Evolutionary conservation across 192 early-diverging fungal species (phyloP), one percentile per base, ranked within the genome.

Genomic region (Rhizophlyctis rosea): DNA sequence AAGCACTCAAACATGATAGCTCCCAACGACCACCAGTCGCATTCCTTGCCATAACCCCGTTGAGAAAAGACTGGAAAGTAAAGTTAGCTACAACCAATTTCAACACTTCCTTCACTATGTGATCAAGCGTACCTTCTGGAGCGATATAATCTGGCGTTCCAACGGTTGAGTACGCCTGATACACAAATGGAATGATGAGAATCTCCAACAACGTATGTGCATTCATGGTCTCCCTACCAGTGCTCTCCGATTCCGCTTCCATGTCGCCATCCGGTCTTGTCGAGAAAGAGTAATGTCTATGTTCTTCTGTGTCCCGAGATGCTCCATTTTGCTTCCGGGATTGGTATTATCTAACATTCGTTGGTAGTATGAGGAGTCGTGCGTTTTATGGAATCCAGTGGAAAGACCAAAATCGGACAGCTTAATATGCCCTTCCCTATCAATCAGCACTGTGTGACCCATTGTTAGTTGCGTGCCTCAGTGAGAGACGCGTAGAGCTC

Each of bases 1-100:
- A 99, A 77, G 65, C 96, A 97, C 70, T 99, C 98, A 78, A 92
- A 99, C 91, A 99, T 97, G 67, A 99, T 98, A 3, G 95, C 94
- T 28, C 98, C 98, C 28, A 99, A 71, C 4, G 94, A 95, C 98
- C 98, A 99, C 92, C 93, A 99, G 80, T 99, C 98, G 72, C 96
- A 98, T 55, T 96, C 92, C 69, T 93, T 88, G 57, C 90, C 88
- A 79, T 99, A 99, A 5, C 96, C 96, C 50, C 91, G 87, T 66
- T 94, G 92, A 61, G 84, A 59, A 66, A 98, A 95, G 34, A 95
- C 93, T 77, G 28, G 21, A 0, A 25, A 28, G 27, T 7, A 23
- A 74, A 21, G 2, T 2, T 52, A 34, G 18, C 3, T 58, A 59
- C 21, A 25, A 70, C 28, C n/a, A 62, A 7, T 21, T 47, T 0